Evolutionary conservation across 805 yeast genomes (phyloP).

Genomic region (Schizosaccharomyces osmophilus): DNA sequence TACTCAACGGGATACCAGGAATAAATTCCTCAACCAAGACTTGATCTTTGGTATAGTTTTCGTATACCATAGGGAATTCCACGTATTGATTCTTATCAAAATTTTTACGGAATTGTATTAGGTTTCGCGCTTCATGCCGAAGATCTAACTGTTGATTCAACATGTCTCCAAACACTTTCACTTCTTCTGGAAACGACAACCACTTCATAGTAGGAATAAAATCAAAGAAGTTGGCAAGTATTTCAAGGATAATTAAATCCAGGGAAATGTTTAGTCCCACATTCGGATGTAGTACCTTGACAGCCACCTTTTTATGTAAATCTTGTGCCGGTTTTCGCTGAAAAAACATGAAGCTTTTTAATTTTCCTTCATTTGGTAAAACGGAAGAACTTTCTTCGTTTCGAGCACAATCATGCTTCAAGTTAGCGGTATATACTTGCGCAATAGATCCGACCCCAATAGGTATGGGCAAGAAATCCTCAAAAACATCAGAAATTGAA

Average conservation of each 20-base stretch:
- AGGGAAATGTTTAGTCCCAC: constrained; percentile 50
- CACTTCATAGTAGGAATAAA: constrained; percentile 86
- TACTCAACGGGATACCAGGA: constrained; percentile 60
- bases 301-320: constrained; percentile 34
- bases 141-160: constrained; percentile 79
- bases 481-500: constrained; percentile 49
- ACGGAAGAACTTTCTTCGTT: not conserved
- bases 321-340: constrained; percentile 5
- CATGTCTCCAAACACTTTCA: constrained; percentile 57
- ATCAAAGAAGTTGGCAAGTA: constrained; percentile 50
- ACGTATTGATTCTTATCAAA: constrained; percentile 35
- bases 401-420: not conserved
- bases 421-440: constrained; percentile 18
- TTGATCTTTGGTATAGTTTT: constrained; percentile 36
- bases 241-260: constrained; percentile 62
- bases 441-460: constrained; percentile 97
- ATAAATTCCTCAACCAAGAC: constrained; percentile 72
- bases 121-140: constrained; percentile 67
- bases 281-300: constrained; percentile 77
- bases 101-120: constrained; percentile 44
- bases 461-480: constrained; percentile 49
- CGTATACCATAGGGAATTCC: constrained; percentile 57
- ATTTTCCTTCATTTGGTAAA: not conserved
- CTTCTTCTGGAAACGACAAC: constrained; percentile 87
- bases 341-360: not conserved